Conservation (phyloP, 2,329 filamentous ascomycete genomes). For the Cladorrhinum sp. region DNA sequence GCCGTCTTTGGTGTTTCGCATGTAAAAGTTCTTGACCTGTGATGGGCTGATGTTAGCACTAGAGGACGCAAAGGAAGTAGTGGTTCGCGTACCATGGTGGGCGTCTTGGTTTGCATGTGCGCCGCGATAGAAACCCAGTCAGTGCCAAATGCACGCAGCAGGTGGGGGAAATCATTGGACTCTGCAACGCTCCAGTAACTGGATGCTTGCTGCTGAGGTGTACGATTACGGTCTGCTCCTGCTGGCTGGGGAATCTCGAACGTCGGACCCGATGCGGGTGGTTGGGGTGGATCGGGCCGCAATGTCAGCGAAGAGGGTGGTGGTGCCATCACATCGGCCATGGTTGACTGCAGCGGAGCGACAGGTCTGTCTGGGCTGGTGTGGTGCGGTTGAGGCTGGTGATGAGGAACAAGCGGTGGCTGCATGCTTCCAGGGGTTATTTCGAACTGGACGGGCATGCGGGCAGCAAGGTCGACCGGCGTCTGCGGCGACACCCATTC, state of each 20-base stretch:
- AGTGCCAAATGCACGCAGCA: constrained; percentile 72
- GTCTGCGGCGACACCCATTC: constrained; percentile 41
- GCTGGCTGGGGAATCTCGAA: constrained; percentile 47
- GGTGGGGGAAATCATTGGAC: constrained; percentile 69
- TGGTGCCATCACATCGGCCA: constrained; percentile 55
- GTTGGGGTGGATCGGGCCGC: constrained; percentile 51
- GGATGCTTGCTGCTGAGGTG: constrained; percentile 58
- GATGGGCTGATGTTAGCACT: constrained; percentile 16
- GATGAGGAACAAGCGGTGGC: constrained; percentile 39
- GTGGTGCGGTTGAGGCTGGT: constrained; percentile 28
- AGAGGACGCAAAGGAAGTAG: background rate
- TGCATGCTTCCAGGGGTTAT: constrained; percentile 42
- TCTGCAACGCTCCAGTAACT: constrained; percentile 89
- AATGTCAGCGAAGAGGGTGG: constrained; percentile 41
- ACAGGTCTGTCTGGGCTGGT: constrained; percentile 37
- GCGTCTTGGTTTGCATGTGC: constrained; percentile 80
- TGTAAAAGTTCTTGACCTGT: constrained; percentile 68
- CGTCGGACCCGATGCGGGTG: constrained; percentile 46
- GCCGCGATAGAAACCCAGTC: constrained; percentile 73
- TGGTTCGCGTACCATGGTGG: constrained; percentile 67
- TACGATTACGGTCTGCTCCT: constrained; percentile 48
- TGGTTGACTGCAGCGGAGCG: constrained; percentile 36
- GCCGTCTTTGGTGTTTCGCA: constrained; percentile 58
- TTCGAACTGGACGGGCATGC: constrained; percentile 45
- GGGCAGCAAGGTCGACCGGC: constrained; percentile 36